Evolutionary conservation across 2,329 filamentous ascomycete species (phyloP), one percentile per base, ranked within the genome.

Genomic region (Cladosporium halotolerans): DNA sequence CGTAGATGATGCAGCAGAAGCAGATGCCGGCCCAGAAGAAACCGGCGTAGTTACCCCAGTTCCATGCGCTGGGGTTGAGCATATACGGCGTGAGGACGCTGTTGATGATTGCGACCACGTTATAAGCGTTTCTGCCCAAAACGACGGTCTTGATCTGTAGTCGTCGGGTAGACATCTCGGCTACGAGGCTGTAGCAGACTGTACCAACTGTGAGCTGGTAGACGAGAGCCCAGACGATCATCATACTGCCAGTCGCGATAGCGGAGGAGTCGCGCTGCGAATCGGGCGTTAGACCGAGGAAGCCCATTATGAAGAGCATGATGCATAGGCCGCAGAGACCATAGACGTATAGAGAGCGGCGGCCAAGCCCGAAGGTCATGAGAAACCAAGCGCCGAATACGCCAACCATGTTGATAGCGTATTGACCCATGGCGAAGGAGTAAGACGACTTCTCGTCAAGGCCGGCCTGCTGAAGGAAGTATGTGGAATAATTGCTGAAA

Each of bases 61-160:
- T 76, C 90, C 91, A 96, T 0, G 83, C 86, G 1, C 76, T 79
- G 0, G 90, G 89, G 72, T 96, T 96, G 40, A 95, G 79, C 90
- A 96, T 96, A 72, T 95, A 95, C 0, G 90, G 90, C 0, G 89
- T 95, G 39, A 96, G 71, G 3, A 95, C 85, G 47, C 83, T 85
- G 66, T 84, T 88, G 62, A 95, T 73, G 60, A 96, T 95, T 58
- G 81, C 85, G 41, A 91, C 86, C 47, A 95, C 74, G 64, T 93
- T 91, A 76, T 75, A 78, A 10, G 89, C 73, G 61, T 89, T 88
- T 52, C 90, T 85, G 1, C 87, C 89, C 2, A 96, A 79, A 1
- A 93, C 90, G 18, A 95, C 86, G 0, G 91, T 95, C 76, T 96
- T 96, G 74, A 95, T 91, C 66, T 91, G 86, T 33, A 96, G 78